These are phyloP conservation scores for Pinguiococcus pyrenoidosus DNA, from an alignment of 108 stramenopile genomes.

Conservation along the genomic window DNA sequence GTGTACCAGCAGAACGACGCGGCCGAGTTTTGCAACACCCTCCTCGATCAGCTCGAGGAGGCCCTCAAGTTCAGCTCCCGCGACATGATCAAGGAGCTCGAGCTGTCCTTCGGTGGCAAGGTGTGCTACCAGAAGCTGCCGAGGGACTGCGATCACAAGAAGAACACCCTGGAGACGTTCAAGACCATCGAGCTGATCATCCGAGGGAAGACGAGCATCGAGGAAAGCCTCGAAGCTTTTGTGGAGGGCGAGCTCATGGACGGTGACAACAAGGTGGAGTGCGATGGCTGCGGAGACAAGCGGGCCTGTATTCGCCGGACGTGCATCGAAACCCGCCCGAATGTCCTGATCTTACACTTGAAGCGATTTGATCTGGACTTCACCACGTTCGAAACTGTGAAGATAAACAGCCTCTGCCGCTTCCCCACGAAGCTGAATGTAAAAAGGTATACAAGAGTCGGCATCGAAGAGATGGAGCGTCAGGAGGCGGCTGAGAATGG, in stretches of 20 bases:
- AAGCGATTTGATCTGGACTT: slow-evolving; percentile 96
- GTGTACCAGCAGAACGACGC: slow-evolving; percentile 98
- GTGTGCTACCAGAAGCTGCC: slow-evolving; percentile 10
- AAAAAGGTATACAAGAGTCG: slow-evolving; percentile 84
- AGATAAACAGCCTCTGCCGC: slow-evolving; percentile 73
- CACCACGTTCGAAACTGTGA: slow-evolving; percentile 96
- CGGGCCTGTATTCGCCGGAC: slow-evolving; percentile 76
- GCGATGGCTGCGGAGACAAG: slow-evolving; percentile 85
- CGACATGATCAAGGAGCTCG: background rate
- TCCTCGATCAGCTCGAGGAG: slow-evolving; percentile 77
- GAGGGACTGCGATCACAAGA: slow-evolving; percentile 32
- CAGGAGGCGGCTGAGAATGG: slow-evolving; percentile 19
- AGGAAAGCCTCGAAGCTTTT: slow-evolving; percentile 76
- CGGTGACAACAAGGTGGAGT: slow-evolving; percentile 79
- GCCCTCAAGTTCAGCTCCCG: slow-evolving; percentile 58
- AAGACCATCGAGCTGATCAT: slow-evolving; percentile 86
- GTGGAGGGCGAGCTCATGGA: slow-evolving; percentile 90
- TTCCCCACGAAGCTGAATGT: slow-evolving; percentile 83
- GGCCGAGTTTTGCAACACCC: slow-evolving; percentile 86
- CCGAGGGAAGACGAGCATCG: slow-evolving; percentile 72
- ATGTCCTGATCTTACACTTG: slow-evolving; percentile 76
- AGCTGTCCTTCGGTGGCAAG: slow-evolving; percentile 12
- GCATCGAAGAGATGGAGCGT: slow-evolving; percentile 59
- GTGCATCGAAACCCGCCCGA: slow-evolving; percentile 70
- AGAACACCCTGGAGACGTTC: slow-evolving; percentile 74